Percentiles rank a stretch among this genome's conserved stretches.
Conservation (phyloP, 2,329 filamentous ascomycete genomes). For the Talaromyces rugulosus region DNA sequence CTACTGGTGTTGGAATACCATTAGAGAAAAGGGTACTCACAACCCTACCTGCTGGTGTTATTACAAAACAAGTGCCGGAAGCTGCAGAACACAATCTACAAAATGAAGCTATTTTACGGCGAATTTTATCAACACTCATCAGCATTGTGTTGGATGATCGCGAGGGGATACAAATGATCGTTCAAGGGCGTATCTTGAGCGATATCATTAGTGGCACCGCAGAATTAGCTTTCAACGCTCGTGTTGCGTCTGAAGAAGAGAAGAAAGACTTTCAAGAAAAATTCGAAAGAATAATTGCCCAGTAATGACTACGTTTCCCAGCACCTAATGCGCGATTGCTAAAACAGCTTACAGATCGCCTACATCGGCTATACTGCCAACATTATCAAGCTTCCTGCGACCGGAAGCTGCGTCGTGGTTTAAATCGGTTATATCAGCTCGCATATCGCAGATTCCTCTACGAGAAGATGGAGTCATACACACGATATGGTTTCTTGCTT, state of each 20-base stretch:
- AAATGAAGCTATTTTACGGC: conserved; percentile 27
- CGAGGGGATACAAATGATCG: conserved; percentile 35
- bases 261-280: conserved; percentile 18
- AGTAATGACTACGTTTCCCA: conserved; percentile 21
- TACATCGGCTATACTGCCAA: conserved; percentile 31
- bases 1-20: conserved; percentile 40
- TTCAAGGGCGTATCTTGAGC: conserved; percentile 36
- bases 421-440: conserved; percentile 31
- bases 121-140: conserved; percentile 25
- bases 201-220: conserved; percentile 37
- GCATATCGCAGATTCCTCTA: conserved; percentile 36
- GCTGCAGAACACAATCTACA: conserved; percentile 18
- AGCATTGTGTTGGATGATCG: conserved; percentile 29
- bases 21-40: conserved; percentile 42
- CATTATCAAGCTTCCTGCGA: conserved; percentile 35
- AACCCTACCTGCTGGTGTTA: conserved; percentile 38
- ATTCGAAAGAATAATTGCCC: conserved; percentile 29
- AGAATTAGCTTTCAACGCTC: conserved; percentile 37
- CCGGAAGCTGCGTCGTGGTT: conserved; percentile 35
- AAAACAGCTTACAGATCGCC: conserved; percentile 25
- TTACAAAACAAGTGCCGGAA: conserved; percentile 30
- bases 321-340: conserved; percentile 9
- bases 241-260: conserved; percentile 14
- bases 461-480: conserved; percentile 39
- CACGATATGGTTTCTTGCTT: conserved; percentile 39